Evolutionary conservation across 495 filamentous ascomycete species (phyloP).

Genomic region (Aspergillus mulundensis): DNA sequence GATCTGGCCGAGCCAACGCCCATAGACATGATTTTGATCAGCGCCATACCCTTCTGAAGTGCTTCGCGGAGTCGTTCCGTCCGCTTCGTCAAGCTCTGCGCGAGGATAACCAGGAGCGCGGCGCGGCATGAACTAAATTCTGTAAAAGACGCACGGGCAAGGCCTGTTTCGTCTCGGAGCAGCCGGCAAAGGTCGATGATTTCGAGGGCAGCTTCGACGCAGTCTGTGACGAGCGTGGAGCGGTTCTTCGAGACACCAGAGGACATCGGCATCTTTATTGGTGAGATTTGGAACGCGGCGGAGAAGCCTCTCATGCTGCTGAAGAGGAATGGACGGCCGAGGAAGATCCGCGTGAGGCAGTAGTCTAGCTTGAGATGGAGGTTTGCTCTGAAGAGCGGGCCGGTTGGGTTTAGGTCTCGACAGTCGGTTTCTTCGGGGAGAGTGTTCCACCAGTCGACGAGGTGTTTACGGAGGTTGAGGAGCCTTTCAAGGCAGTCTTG

Average conservation of each 20-base stretch:
- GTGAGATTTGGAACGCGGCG: constrained; percentile 17
- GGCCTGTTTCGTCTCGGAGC: constrained; percentile 44
- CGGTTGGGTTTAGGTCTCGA: constrained; percentile 35
- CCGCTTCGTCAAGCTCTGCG: constrained; percentile 45
- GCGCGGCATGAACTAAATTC: constrained; percentile 52
- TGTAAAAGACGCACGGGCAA: constrained; percentile 49
- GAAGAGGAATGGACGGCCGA: constrained; percentile 48
- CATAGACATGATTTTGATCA: constrained; percentile 52
- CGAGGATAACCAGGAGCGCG: constrained; percentile 45
- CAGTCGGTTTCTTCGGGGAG: constrained; percentile 43
- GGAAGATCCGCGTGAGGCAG: constrained; percentile 45
- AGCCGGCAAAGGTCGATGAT: constrained; percentile 46
- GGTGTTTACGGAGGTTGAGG: constrained; percentile 36
- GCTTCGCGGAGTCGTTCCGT: constrained; percentile 44
- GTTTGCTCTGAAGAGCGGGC: constrained; percentile 43
- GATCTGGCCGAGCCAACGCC: constrained; percentile 47
- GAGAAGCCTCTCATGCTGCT: constrained; percentile 37
- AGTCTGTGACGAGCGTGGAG: constrained; percentile 42
- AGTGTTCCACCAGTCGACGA: constrained; percentile 49
- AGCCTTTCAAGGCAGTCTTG: constrained; percentile 43
- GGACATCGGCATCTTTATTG: constrained; percentile 29
- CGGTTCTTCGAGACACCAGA: constrained; percentile 39
- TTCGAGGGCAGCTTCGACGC: constrained; percentile 47
- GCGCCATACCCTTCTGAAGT: constrained; percentile 43
- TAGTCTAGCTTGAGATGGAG: constrained; percentile 49